Conservation (phyloP, 2,329 filamentous ascomycete genomes). For the Chaetoscypha palmicola region DNA sequence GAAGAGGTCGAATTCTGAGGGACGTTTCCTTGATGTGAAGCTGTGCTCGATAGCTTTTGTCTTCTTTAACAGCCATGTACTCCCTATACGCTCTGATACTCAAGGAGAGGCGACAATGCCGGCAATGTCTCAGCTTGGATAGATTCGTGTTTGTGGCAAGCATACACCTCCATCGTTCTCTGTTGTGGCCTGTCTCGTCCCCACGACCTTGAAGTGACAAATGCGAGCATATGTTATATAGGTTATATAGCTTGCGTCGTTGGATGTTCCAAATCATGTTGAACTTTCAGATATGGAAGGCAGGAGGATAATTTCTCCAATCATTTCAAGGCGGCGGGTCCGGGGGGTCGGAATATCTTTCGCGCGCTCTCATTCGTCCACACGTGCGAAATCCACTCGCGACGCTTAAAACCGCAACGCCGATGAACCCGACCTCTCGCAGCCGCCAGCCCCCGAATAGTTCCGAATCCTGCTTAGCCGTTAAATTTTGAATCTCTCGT, state of each 20-base stretch:
- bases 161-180: too few species aligned
- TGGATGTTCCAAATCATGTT: neutral
- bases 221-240: neutral
- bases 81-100: too few species aligned
- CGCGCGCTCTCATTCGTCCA: too few species aligned
- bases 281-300: neutral
- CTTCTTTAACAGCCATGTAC: neutral
- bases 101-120: too few species aligned
- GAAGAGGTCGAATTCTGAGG: slow-evolving; percentile 4
- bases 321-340: neutral
- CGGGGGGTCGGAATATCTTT: neutral
- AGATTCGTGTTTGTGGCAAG: too few species aligned
- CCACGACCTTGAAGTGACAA: too few species aligned
- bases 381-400: slow-evolving; percentile 2
- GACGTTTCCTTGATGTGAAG: too few species aligned
- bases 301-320: neutral
- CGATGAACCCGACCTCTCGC: neutral
- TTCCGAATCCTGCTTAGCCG: neutral
- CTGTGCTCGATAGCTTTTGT: too few species aligned
- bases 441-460: neutral
- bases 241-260: neutral
- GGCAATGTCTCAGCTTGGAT: too few species aligned
- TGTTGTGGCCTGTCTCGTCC: too few species aligned
- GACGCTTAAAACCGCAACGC: too few species aligned
- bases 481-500: slow-evolving; percentile 6